phyloP scores from a whole-genome alignment of 2,329 filamentous ascomycete species.

The Epichloe typhina region DNA sequence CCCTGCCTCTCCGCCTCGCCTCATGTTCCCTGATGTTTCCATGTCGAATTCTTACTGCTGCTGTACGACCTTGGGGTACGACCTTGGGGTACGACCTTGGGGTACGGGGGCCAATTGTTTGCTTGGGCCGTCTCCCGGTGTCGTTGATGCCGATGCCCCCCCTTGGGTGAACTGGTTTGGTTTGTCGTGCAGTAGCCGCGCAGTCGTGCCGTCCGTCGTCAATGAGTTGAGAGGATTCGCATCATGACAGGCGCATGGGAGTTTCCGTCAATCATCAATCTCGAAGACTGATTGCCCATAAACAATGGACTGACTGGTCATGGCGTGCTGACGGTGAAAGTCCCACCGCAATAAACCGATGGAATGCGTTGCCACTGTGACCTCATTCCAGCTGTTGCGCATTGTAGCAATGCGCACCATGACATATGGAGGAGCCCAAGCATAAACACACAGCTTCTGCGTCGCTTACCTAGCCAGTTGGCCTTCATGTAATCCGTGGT shows the following conservation, averaged over 20 bases:
- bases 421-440: not conserved
- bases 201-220: not conserved
- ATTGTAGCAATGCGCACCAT: conserved; percentile 6
- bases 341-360: conserved; percentile 13
- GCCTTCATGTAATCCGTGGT: too few relatives aligned
- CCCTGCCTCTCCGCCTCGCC: conserved; percentile 1
- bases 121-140: not conserved
- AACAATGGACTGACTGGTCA: not conserved
- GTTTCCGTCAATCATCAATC: not conserved
- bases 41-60: not conserved
- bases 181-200: not conserved
- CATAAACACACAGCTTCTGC: too few relatives aligned
- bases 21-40: conserved; percentile 1
- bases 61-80: not conserved
- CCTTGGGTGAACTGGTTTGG: not conserved
- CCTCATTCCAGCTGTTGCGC: conserved; percentile 21
- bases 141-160: not conserved
- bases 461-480: too few relatives aligned
- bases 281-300: not conserved
- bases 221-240: not conserved
- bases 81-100: too few relatives aligned
- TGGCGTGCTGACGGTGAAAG: not conserved
- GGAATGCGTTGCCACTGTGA: conserved; percentile 27
- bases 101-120: not conserved
- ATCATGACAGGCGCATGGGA: not conserved